Evolutionary conservation across 1,284 basidiomycete species (phyloP), one percentile per base, ranked within the genome.

Genomic region (Puccinia hordei): DNA sequence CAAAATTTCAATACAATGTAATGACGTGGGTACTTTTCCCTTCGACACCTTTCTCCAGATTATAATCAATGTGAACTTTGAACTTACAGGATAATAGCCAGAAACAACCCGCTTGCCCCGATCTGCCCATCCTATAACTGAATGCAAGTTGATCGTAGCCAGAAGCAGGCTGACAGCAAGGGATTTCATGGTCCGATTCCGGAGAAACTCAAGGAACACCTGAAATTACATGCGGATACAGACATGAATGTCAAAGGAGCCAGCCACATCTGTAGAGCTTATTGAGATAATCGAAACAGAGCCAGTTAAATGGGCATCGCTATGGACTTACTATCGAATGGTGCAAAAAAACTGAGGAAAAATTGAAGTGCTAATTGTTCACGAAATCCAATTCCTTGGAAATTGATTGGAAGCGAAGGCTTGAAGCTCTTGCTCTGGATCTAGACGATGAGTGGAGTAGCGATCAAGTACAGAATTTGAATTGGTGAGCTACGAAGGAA

Each of bases 81-180:
- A 8, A 73, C 73, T 57, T 63, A 74, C 73, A 55, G 73, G 73
- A 61, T 74, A 74, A 30, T 74, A 74, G 27, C 73, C 73, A 27
- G 73, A 57, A n/a, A 74, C 57, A 44, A 74, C 73, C 30, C 41
- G 73, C 61, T 63, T 46, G 22, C 73, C 73, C 27, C 55, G 22
- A 57, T 74, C 73, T 27, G 73, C 73, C 73, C 73, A 74, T 10
- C 55, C 35, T 2, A 57, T 2, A 61, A 30, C 73, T 57, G 35
- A 4, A 41, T 30, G 53, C 22, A 55, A 55, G 53, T 55, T 55
- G 53, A 55, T 55, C 24, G 53, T 15, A 3, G 61, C 61, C 33
- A 63, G 35, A 63, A 63, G 19, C 35, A 63, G 35, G 15, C 33
- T 22, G 35, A 63, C n/a, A 38, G 61, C 33, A 17, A 63, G 15